Evolutionary conservation across 2,329 filamentous ascomycete species (phyloP).

Genomic region (Drechslerella dactyloides): DNA sequence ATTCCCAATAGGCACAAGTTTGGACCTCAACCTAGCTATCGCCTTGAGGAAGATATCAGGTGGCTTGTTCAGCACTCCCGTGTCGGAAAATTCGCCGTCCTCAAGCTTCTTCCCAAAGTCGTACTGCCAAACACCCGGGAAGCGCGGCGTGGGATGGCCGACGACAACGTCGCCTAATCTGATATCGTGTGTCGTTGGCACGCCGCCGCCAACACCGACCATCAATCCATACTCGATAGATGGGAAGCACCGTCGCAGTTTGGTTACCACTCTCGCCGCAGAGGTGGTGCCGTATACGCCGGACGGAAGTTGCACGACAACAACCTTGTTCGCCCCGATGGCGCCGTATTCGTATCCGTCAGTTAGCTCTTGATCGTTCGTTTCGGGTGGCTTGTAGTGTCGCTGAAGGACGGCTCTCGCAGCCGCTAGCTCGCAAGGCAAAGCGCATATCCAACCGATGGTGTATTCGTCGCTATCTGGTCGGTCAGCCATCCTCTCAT

Average conservation of each 20-base stretch:
- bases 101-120: constrained; percentile 24
- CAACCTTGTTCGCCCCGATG: constrained; percentile 25
- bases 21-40: neutral
- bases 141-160: constrained; percentile 4
- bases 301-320: constrained; percentile 52
- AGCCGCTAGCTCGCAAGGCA: no score
- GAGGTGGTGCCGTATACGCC: constrained; percentile 39
- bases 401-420: no score
- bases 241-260: constrained; percentile 36
- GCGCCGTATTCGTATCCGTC: no score
- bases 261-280: constrained; percentile 42
- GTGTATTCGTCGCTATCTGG: no score
- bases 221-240: constrained; percentile 16
- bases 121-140: constrained; percentile 16
- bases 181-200: constrained; percentile 8
- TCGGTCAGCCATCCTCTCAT: no score
- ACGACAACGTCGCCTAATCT: constrained; percentile 26
- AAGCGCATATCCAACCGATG: no score
- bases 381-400: no score
- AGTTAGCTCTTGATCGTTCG: no score
- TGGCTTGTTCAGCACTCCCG: constrained; percentile 9
- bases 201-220: constrained; percentile 23
- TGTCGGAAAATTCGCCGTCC: constrained; percentile 8
- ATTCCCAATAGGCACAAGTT: neutral
- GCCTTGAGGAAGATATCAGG: constrained; percentile 11